Percentiles rank a stretch among this genome's conserved stretches.
Evolutionary conservation across 345 rosid genomes (phyloP).

Genomic region (Abelmoschus esculentus): DNA sequence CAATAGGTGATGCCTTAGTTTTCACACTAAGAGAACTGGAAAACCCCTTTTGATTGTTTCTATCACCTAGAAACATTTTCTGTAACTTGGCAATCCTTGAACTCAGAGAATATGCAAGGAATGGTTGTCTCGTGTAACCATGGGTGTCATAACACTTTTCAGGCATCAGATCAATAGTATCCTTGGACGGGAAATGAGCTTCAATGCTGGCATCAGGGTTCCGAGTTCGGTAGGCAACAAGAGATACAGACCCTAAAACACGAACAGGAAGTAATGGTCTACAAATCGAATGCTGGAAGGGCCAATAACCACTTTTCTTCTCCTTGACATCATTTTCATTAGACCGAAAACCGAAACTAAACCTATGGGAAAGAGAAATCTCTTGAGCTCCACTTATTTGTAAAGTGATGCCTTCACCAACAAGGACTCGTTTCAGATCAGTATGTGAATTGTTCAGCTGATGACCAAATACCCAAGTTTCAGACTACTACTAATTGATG

Average conservation of each 20-base stretch:
- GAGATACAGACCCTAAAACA: slow-evolving; percentile 50
- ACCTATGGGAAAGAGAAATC: slow-evolving; percentile 45
- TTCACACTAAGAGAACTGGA: slow-evolving; percentile 36
- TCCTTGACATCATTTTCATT: slow-evolving; percentile 18
- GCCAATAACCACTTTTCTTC: slow-evolving; percentile 18
- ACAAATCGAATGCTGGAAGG: slow-evolving; percentile 27
- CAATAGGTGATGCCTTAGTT: slow-evolving; percentile 35
- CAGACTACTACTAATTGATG: not conserved
- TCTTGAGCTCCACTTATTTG: slow-evolving; percentile 48
- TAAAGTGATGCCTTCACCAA: slow-evolving; percentile 59
- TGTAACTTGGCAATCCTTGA: slow-evolving; percentile 38
- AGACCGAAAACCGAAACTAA: slow-evolving; percentile 22
- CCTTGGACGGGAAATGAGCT: slow-evolving; percentile 31
- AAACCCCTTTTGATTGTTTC: slow-evolving; percentile 12
- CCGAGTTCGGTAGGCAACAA: slow-evolving; percentile 39
- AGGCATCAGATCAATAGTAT: slow-evolving; percentile 45
- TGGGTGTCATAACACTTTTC: slow-evolving; percentile 47
- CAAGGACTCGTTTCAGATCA: slow-evolving; percentile 46
- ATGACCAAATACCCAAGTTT: slow-evolving; percentile 17
- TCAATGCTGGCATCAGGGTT: slow-evolving; percentile 35
- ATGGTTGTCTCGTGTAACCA: slow-evolving; percentile 22
- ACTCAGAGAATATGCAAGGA: slow-evolving; percentile 32
- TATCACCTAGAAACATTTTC: slow-evolving; percentile 31
- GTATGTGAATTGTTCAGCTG: slow-evolving; percentile 48
- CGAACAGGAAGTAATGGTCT: slow-evolving; percentile 42